Evolutionary conservation across 2,329 filamentous ascomycete species (phyloP), one percentile per base, ranked within the genome.

Genomic region (Aureobasidium melanogenum): DNA sequence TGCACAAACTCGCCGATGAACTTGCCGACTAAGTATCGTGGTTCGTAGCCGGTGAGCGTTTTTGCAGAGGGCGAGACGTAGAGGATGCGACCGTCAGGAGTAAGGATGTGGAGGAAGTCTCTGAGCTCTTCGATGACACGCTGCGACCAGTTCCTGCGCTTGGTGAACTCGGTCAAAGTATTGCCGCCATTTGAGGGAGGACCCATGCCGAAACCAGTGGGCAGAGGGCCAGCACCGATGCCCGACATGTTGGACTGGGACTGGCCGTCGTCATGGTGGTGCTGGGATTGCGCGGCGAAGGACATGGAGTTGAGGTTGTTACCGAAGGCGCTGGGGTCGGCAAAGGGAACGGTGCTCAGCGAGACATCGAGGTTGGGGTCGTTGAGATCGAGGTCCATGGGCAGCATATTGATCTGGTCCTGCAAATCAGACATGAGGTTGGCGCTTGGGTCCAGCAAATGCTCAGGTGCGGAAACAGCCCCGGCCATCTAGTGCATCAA

Each of bases 71-170:
- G 88, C 38, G 91, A 96, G n/a, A 88, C 85, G 71, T 94, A 96
- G 63, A 89, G 83, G 67, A 97, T 87, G 65, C 88, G 85, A 39
- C 91, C 91, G 68, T 94, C 87, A 26, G 89, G 84, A 50, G 91
- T 91, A 56, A 97, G 82, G 63, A 97, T 91, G 71, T 96, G 87
- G 60, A 96, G 76, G 67, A 97, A 84, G 73, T 97, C 93, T 70
- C 88, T 89, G 67, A 97, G 79, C 78, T 96, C 92, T 73, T 95
- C 89, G 26, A 97, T 84, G 14, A 96, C 87, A 66, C 89, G 88
- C 71, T 92, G 89, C 17, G 90, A 88, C 93, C 93, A 97, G 71
- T 94, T 86, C 64, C 82, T 76, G 62, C 84, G 77, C 72, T 86
- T 86, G 17, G 82, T 87, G 67, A 86, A 86, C 69, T 87, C 82